Evolutionary conservation across 495 filamentous ascomycete species (phyloP), one percentile per base, ranked within the genome.

Genomic region (Alectoria sarmentosa): DNA sequence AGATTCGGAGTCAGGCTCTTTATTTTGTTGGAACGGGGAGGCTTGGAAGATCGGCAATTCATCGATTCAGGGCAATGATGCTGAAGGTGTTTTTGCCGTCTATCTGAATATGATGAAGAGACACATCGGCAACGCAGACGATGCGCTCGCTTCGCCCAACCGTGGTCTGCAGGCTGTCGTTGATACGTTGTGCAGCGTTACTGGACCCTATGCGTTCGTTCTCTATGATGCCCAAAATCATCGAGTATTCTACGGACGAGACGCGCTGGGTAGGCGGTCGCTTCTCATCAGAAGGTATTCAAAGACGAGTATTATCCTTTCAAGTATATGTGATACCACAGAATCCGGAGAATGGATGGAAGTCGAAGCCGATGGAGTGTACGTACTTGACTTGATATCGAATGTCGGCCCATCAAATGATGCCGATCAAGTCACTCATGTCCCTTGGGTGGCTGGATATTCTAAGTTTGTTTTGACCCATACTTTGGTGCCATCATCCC

Each of bases 11-110:
- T 83, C 80, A n/a, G 81, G 81, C 26, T 93, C 89, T 13, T 78
- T 90, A 17, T 80, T 99, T 21, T 97, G 93, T 80, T 99, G 94
- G 93, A 98, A 98, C 69, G 94, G 94, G n/a, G 94, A 99, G 73
- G 95, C 92, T 13, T 99, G 94, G 94, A 87, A 81, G 60, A 81
- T 96, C 61, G 78, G 77, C 26, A 73, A 81, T 19, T 65, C 79
- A 36, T 60, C 71, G 3, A 76, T 92, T 32, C 66, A 70, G 32
- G 86, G 83, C 44, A 97, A 96, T 73, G 94, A 99, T 72, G 88
- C 89, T 2, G 81, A 89, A 69, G 74, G 74, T 15, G 79, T 98
- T 19, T 87, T 92, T 69, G 67, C 79, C n/a, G 67, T 82, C 54
- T 82, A 97, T 52, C 69, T 86, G 21, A 71, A 79, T 38, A 82